Percentiles rank a stretch among this genome's conserved stretches.
phyloP scores from a whole-genome alignment of 1,284 basidiomycete species.

The Lentinula novae-zelandiae region DNA sequence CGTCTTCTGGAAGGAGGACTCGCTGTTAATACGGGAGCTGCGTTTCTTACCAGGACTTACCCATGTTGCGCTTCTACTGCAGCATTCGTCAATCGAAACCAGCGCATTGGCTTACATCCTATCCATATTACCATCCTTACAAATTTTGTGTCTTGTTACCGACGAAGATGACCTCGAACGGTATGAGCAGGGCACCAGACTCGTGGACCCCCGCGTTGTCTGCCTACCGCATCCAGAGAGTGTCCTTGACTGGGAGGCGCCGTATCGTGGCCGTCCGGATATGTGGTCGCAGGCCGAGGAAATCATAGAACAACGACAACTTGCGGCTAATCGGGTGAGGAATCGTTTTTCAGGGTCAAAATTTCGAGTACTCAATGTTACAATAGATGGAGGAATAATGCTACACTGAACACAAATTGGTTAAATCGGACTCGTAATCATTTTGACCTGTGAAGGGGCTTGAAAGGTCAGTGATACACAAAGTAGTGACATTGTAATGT shows the following conservation, averaged over 20 bases:
- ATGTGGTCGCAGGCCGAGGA: slow-evolving; percentile 30
- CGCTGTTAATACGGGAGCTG: slow-evolving; percentile 24
- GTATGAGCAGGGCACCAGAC: slow-evolving; percentile 17
- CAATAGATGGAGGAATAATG: not conserved
- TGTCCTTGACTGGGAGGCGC: slow-evolving; percentile 31
- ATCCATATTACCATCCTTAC: slow-evolving; percentile 20
- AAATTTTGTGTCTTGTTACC: slow-evolving; percentile 23
- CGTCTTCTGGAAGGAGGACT: slow-evolving; percentile 11
- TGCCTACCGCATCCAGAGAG: slow-evolving; percentile 27
- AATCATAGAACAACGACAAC: slow-evolving; percentile 19
- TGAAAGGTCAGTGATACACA: not conserved
- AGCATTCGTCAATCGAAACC: slow-evolving; percentile 20
- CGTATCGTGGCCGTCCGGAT: slow-evolving; percentile 18
- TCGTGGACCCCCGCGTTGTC: slow-evolving; percentile 25
- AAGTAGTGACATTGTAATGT: not conserved
- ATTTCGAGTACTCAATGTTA: not conserved
- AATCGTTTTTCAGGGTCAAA: too few relatives aligned
- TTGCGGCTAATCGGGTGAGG: not conserved
- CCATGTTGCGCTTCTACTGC: slow-evolving; percentile 27
- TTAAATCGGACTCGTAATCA: not conserved
- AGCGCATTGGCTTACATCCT: slow-evolving; percentile 21
- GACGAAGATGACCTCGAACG: slow-evolving; percentile 20
- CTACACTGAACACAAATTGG: not conserved
- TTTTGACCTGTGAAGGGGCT: not conserved
- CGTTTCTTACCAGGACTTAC: slow-evolving; percentile 25